phyloP scores from a whole-genome alignment of 2,329 filamentous ascomycete species.

The Fusarium anguioides region DNA sequence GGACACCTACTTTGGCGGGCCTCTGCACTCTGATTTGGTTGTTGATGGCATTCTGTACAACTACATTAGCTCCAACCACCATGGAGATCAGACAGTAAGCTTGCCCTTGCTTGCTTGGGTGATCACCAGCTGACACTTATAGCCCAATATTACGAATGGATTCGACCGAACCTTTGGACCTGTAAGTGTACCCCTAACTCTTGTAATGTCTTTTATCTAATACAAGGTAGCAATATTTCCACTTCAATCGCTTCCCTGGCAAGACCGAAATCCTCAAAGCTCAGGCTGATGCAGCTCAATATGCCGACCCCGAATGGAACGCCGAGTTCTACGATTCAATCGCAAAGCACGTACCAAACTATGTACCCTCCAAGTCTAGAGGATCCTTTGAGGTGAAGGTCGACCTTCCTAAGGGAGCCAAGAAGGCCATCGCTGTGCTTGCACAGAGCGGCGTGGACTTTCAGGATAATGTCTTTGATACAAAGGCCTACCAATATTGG shows the following conservation, averaged over 20 bases:
- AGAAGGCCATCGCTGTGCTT: conserved; percentile 66
- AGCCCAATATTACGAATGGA: conserved; percentile 71
- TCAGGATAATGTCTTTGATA: conserved; percentile 60
- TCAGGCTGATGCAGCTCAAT: conserved; percentile 64
- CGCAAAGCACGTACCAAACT: conserved; percentile 67
- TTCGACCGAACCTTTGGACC: conserved; percentile 75
- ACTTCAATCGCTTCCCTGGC: conserved; percentile 67
- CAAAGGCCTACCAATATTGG: conserved; percentile 72
- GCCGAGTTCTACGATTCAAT: conserved; percentile 72
- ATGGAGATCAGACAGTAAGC: conserved; percentile 64
- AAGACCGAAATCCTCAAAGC: conserved; percentile 60
- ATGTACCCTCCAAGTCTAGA: conserved; percentile 63
- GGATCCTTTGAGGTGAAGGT: conserved; percentile 63
- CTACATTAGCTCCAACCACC: conserved; percentile 71
- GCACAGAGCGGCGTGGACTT: conserved; percentile 49
- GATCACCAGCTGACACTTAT: conserved; percentile 3
- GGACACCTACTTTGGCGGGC: conserved; percentile 72
- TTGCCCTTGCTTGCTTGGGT: rapidly evolving
- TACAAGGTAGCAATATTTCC: conserved; percentile 61
- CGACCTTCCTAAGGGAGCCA: conserved; percentile 62
- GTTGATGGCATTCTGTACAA: conserved; percentile 76
- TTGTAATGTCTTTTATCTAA: not conserved
- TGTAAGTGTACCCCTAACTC: conserved; percentile 20
- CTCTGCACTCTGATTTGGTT: conserved; percentile 69
- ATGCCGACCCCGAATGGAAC: conserved; percentile 65